Evolutionary conservation across 129 eudicot species (phyloP), one percentile per base, ranked within the genome.

Genomic region (Dittrichia graveolens): DNA sequence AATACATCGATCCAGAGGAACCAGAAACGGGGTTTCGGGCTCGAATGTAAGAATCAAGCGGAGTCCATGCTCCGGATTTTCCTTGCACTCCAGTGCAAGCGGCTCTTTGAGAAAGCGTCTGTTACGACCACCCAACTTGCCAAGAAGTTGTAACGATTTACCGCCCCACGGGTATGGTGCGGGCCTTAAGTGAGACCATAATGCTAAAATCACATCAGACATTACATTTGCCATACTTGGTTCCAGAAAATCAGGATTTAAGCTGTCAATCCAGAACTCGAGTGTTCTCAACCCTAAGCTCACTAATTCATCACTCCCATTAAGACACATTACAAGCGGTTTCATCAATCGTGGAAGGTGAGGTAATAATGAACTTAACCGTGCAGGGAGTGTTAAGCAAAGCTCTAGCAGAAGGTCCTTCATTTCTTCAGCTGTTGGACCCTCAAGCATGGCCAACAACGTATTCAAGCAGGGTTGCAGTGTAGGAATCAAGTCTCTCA

Each of bases 181-280:
- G 0, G 99, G 99, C 74, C 94, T 81, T 81, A 95, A 83, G 85
- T 95, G 99, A 65, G 97, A 90, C 99, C 99, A 94, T 38, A 94
- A 75, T 60, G 96, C 97, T 78, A 95, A 78, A 78, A 90, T 94
- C 61, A 94, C 97, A 69, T 94, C 99, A 72, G 99, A 88, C 93
- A 94, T 94, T 53, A 90, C 97, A 80, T 83, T 88, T 11, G 99
- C 99, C 99, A 94, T 94, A 80, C 97, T 94, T 55, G 99, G 99
- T 81, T 94, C 99, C 67, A 94, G 83, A 72, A 94, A 94, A 79
- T 94, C 99, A 72, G 99, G 99, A 67, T 95, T 94, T 83, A 94
- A 85, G 80, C 97, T 94, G 77, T 94, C 99, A 48, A 94, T 90
- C 99, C 99, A 94, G 82, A 94, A 94, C 72, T 94, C 99, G 19